Evolutionary conservation across 768 basidiomycete genomes (phyloP).

Genomic region (Mycena rosella): DNA sequence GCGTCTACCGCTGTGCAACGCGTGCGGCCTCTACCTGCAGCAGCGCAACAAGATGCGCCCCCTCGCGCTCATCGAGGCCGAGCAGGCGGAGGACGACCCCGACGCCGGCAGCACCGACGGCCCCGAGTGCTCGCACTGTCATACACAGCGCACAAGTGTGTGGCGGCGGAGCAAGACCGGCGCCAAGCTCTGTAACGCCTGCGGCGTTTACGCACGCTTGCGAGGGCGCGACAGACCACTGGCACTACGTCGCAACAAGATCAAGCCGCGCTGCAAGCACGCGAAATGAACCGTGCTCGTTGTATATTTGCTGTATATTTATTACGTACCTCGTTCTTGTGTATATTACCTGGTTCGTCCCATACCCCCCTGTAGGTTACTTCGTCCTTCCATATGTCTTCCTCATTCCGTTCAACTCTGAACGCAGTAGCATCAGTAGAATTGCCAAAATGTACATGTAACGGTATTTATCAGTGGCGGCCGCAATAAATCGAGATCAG

Average conservation of each 20-base stretch:
- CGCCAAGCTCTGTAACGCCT: conserved; percentile 24
- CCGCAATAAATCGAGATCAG: too few species aligned
- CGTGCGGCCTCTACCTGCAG: conserved; percentile 26
- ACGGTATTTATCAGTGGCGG: too few species aligned
- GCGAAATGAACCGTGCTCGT: neutral
- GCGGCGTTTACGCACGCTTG: conserved; percentile 20
- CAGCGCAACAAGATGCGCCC: conserved; percentile 25
- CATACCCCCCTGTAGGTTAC: too few species aligned
- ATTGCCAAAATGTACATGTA: too few species aligned
- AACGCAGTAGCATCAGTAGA: too few species aligned
- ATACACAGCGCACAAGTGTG: conserved; percentile 14
- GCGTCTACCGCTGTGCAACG: conserved; percentile 17
- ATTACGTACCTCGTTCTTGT: too few species aligned
- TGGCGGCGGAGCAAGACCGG: conserved; percentile 25
- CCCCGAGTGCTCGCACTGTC: conserved; percentile 22
- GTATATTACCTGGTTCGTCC: too few species aligned
- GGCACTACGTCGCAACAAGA: neutral
- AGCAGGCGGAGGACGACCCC: conserved; percentile 6
- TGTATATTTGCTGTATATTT: too few species aligned
- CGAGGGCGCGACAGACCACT: conserved; percentile 18
- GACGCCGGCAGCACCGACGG: neutral
- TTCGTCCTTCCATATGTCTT: too few species aligned
- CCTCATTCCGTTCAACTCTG: too few species aligned
- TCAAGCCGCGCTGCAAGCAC: conserved; percentile 25
- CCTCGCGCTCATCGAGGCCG: conserved; percentile 17